Base-by-base conservation (phyloP, 139 green algal genomes). In the Marvania coccoides region DNA sequence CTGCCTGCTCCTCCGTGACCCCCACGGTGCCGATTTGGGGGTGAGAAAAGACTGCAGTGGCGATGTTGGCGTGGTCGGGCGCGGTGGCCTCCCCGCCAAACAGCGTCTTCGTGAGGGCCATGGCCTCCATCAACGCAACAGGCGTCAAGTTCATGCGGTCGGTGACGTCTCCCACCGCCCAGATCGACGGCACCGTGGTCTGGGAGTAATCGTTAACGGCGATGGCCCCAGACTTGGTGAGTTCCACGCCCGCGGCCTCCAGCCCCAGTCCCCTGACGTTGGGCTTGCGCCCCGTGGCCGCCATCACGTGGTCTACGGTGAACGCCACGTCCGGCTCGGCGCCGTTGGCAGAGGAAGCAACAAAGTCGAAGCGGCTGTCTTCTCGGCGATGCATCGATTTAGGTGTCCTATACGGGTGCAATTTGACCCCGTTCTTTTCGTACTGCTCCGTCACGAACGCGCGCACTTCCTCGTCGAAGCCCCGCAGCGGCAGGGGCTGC, bases 81-180 rank as follows among this genome's bases (percentile, higher is more conserved):
- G 85, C 86, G 9, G 87, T 96, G 28, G 82, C 77, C 58, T 82
- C 67, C 81, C 58, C 73, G 5, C 87, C 81, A 56, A 95, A 93
- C 12, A 91, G 69, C 0, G 92, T 96, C 40, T 87, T 88, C 53
- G 83, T 84, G 47, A 99, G 79, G 0, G 93, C 91, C 91, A 96
- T 97, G 78, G 88, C 93, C 79, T 97, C 90, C 93, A 98, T 98
- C 12, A 98, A 83, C 14, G 92, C 92, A 31, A 97, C 92, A 3
- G 94, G 94, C 6, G 94, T 99, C 2, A 98, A 79, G 56, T 91
- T 84, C 73, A 99, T 87, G 40, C 91, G 78, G 76, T 97, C 75
- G 13, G 90, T 98, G 31, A 96, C 91, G 77, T 99, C 94, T 13
- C 94, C 94, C 23, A 99, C 75, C 1, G 94, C 92, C 75, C 81